Evolutionary conservation across 2,329 filamentous ascomycete species (phyloP).

Genomic region (Cladophialophora psammophila): DNA sequence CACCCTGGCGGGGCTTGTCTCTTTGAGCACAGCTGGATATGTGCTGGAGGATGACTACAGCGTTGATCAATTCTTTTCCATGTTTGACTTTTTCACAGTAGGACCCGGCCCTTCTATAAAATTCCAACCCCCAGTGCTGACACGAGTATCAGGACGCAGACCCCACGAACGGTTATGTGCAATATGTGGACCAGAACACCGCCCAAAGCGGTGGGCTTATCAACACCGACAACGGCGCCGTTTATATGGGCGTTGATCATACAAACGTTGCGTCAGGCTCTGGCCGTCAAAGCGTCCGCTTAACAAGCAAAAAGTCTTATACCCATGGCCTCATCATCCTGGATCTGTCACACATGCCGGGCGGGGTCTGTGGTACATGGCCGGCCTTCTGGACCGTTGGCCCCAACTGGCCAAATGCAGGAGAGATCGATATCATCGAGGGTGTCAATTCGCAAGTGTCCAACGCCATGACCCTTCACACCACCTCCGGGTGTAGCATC

Average conservation of each 20-base stretch:
- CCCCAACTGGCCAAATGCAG: constrained; percentile 71
- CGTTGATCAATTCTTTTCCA: constrained; percentile 57
- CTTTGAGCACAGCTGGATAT: constrained; percentile 48
- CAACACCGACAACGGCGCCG: constrained; percentile 60
- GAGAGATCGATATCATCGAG: constrained; percentile 84
- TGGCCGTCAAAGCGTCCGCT: constrained; percentile 74
- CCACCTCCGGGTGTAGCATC: constrained; percentile 66
- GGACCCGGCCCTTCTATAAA: constrained; percentile 30
- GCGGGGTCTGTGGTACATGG: constrained; percentile 74
- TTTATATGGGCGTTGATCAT: constrained; percentile 75
- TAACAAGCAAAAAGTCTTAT: constrained; percentile 71
- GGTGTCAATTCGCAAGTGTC: constrained; percentile 70
- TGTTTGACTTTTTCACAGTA: constrained; percentile 61
- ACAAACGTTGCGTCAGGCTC: constrained; percentile 61
- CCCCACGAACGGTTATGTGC: constrained; percentile 77
- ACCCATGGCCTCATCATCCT: constrained; percentile 73
- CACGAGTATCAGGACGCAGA: constrained; percentile 56
- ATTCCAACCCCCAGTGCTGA: not conserved
- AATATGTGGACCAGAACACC: constrained; percentile 67
- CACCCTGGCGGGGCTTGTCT: constrained; percentile 36
- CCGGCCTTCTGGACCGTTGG: constrained; percentile 72
- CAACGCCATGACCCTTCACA: constrained; percentile 74
- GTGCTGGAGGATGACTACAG: constrained; percentile 59
- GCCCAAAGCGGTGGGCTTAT: constrained; percentile 68
- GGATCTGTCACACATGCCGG: constrained; percentile 77